Conservation (phyloP, 2,329 filamentous ascomycete genomes). For the Dothideomycetidae sp. region DNA sequence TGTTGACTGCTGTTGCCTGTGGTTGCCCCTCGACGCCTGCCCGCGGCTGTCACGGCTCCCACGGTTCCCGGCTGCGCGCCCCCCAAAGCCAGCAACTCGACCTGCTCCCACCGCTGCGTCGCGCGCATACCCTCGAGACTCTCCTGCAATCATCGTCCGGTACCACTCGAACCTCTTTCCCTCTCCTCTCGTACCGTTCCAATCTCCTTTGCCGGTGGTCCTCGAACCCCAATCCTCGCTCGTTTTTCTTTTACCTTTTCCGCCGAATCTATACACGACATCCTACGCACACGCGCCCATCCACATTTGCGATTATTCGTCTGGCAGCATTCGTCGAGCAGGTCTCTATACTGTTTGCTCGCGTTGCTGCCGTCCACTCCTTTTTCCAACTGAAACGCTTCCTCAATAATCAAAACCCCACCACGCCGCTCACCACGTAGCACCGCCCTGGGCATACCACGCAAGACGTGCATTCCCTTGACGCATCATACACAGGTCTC, state of each 20-base stretch:
- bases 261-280: background rate
- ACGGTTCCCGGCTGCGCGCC: no score
- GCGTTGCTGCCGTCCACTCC: constrained; percentile 8
- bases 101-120: no score
- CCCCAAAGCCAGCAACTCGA: no score
- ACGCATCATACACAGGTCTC: constrained; percentile 4
- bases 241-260: background rate
- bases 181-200: background rate
- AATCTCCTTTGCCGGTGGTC: background rate
- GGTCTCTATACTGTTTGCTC: constrained; percentile 5
- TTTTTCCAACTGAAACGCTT: no score
- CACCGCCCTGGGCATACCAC: constrained; percentile 6
- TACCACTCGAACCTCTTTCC: background rate
- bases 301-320: background rate
- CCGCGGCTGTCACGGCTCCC: no score
- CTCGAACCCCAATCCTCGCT: background rate
- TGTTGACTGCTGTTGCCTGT: no score
- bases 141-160: background rate
- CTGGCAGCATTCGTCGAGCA: constrained; percentile 8
- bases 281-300: no score
- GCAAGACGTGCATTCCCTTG: constrained; percentile 5
- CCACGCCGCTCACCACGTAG: background rate
- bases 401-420: background rate
- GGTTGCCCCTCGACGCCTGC: no score
- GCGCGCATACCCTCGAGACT: background rate